Conservation (phyloP, 768 basidiomycete genomes). For the Leccinum uliginosum region DNA sequence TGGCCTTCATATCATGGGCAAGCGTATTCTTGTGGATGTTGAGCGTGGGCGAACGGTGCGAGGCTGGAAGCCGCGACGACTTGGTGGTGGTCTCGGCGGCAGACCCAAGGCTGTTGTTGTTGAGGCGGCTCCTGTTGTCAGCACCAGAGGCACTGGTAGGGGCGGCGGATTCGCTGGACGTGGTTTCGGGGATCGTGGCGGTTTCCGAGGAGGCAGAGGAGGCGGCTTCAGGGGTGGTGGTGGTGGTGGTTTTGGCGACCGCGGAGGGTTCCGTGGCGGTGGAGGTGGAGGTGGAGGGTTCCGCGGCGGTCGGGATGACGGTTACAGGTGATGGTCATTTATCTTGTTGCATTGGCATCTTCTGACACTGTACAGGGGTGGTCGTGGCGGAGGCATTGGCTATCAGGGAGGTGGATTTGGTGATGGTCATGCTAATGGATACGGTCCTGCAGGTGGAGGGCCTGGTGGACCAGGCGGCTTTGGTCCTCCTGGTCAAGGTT, state of each 20-base stretch:
- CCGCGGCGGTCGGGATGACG: conserved; percentile 38
- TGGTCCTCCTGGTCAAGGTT: conserved; percentile 35
- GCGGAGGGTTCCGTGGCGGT: conserved; percentile 39
- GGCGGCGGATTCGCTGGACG: conserved; percentile 42
- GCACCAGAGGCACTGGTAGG: conserved; percentile 26
- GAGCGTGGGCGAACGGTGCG: conserved; percentile 97
- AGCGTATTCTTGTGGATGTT: conserved; percentile 94
- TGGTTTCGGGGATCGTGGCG: conserved; percentile 33
- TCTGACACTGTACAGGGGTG: conserved; percentile 39
- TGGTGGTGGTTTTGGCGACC: conserved; percentile 39
- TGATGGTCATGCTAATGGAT: conserved; percentile 51
- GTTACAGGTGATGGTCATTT: conserved; percentile 44
- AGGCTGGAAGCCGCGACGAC: conserved; percentile 95
- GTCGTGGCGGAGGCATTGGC: conserved; percentile 71
- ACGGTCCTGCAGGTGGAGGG: conserved; percentile 45
- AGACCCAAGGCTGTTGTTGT: conserved; percentile 73
- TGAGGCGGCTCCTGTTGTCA: conserved; percentile 34
- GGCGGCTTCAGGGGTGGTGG: conserved; percentile 46
- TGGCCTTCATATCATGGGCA: conserved; percentile 92
- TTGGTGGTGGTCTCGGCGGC: conserved; percentile 99
- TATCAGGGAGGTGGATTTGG: conserved; percentile 58
- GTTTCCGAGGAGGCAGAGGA: conserved; percentile 39
- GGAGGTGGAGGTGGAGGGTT: conserved; percentile 33
- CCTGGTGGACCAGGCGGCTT: conserved; percentile 41
- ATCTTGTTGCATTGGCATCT: conserved; percentile 1